Evolutionary conservation across 352 stramenopile species (phyloP).

Genomic region (Plasmopara muralis): DNA sequence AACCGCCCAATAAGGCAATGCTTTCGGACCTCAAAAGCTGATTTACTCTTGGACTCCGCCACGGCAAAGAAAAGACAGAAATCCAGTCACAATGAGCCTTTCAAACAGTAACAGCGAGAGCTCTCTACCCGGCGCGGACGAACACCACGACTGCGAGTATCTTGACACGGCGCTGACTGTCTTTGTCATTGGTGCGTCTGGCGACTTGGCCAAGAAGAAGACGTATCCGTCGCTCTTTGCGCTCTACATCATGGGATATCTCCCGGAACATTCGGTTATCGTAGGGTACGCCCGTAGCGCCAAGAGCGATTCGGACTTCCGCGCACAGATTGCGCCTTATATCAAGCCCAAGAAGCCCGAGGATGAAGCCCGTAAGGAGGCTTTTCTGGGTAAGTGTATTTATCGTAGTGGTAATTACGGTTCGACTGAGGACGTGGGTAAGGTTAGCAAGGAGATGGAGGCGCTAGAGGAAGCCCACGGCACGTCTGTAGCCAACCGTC

Average conservation of each 20-base stretch:
- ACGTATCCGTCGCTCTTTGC: constrained; percentile 90
- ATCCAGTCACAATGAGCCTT: constrained; percentile 23
- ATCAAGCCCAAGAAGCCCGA: constrained; percentile 53
- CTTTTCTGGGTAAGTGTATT: constrained; percentile 71
- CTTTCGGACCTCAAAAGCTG: constrained; percentile 37
- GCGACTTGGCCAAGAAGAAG: constrained; percentile 88
- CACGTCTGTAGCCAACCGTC: constrained; percentile 55
- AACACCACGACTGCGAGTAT: constrained; percentile 63
- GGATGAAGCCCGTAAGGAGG: constrained; percentile 49
- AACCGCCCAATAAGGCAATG: constrained; percentile 23
- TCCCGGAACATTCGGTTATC: constrained; percentile 79
- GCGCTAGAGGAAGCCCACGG: constrained; percentile 47
- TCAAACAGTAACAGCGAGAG: constrained; percentile 19
- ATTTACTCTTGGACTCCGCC: constrained; percentile 30
- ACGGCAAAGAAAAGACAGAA: constrained; percentile 17
- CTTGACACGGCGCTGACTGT: constrained; percentile 63
- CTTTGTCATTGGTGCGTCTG: constrained; percentile 84
- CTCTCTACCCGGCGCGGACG: constrained; percentile 22
- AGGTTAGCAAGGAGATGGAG: constrained; percentile 68
- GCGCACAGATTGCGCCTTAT: constrained; percentile 56
- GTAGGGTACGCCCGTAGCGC: constrained; percentile 77
- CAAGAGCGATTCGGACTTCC: constrained; percentile 84
- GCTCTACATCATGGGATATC: constrained; percentile 70
- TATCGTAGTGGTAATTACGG: constrained; percentile 81
- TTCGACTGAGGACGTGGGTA: constrained; percentile 69